Percentiles rank a stretch among this genome's conserved stretches.
Evolutionary conservation across 2,329 filamentous ascomycete genomes (phyloP).

Genomic region (Epichloe sp.): DNA sequence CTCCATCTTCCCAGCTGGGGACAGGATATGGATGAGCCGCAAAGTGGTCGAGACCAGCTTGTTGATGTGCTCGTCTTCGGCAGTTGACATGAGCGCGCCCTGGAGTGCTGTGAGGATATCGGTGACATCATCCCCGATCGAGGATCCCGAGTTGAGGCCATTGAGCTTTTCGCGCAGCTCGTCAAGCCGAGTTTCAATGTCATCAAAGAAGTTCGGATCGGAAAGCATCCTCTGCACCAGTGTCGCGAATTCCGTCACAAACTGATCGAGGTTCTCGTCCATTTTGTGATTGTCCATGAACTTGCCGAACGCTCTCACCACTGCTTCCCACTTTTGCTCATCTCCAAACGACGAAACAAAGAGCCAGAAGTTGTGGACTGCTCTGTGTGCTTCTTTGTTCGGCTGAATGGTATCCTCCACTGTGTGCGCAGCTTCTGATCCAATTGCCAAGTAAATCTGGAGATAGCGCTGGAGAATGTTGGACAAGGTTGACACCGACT

Average conservation of each 20-base stretch:
- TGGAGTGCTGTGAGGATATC: conserved; percentile 56
- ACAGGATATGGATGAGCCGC: conserved; percentile 58
- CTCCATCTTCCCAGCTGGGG: conserved; percentile 46
- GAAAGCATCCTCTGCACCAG: conserved; percentile 71
- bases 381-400: conserved; percentile 63
- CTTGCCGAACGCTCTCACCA: conserved; percentile 54
- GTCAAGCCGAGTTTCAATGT: conserved; percentile 45
- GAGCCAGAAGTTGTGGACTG: conserved; percentile 67
- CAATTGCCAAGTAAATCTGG: conserved; percentile 59
- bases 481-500: conserved; percentile 70
- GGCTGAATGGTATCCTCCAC: conserved; percentile 58
- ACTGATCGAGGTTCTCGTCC: conserved; percentile 69
- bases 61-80: conserved; percentile 58
- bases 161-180: conserved; percentile 41
- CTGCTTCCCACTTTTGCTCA: conserved; percentile 57
- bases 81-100: conserved; percentile 52
- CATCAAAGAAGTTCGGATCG: conserved; percentile 74
- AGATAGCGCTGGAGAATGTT: conserved; percentile 68
- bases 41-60: conserved; percentile 53
- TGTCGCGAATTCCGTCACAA: conserved; percentile 60
- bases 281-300: conserved; percentile 61
- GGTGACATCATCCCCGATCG: conserved; percentile 60
- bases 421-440: conserved; percentile 51
- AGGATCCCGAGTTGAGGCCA: conserved; percentile 53
- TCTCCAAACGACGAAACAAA: conserved; percentile 73